Base-by-base conservation (phyloP, 2,329 filamentous ascomycete genomes). In the Aspergillus fructus region DNA sequence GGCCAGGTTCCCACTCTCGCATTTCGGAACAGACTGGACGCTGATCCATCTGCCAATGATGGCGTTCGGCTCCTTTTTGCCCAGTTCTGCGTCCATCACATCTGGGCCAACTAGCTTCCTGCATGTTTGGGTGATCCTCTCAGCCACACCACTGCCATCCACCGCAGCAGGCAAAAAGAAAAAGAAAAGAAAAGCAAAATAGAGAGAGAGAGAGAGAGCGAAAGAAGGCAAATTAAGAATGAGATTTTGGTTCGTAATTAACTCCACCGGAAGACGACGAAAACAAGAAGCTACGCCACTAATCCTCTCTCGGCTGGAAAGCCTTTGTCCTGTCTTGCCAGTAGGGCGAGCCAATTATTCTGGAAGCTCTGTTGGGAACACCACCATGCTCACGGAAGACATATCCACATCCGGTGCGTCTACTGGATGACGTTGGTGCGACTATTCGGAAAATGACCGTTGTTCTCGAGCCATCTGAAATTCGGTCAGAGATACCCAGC, bases 31-130 rank as follows among this genome's bases (percentile, higher is more conserved):
- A 46, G 49, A 58, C 55, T 63, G 53, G 55, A 53, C 56, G 37
- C 53, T 48, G 49, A 37, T 41, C 45, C 46, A 48, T 56, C 53
- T 53, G 40, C 62, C 59, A 63, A 61, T 63, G 48, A 62, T 56
- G 21, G 40, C 39, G 17, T 53, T 56, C 56, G 47, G 50, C 49
- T 58, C 47, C 64, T 61, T 66, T 64, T 65, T 49, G 34, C 30
- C 47, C 58, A 62, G 56, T 37, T 52, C 33, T 46, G 53, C 65
- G 55, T 60, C 51, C 62, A 65, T 64, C 59, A 62, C 63, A 66
- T 68, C 56, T 61, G 56, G 55, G 55, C 66, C 64, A 70, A 64
- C 64, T 71, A 71, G 69, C 64, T 59, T 67, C 57, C 67, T 71
- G 67, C 68, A 66, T 55, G 61, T 62, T 62, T 63, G 68, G 63